Percentiles rank a stretch among this genome's conserved stretches.
Conservation (phyloP, 78 protist genomes). For the Tieghemostelium lacteum region DNA sequence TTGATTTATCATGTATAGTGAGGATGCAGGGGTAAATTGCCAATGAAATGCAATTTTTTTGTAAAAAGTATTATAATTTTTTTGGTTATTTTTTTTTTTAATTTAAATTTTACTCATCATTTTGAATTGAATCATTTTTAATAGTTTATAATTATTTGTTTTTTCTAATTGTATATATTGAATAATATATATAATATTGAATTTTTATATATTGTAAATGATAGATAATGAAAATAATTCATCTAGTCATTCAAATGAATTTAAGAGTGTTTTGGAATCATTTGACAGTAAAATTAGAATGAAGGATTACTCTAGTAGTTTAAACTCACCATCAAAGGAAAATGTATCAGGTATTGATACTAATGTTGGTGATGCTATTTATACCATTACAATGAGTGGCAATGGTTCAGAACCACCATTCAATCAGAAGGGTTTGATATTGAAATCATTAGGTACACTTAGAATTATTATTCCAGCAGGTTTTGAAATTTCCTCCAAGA, state of each 20-base stretch:
- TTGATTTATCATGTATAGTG: too few relatives aligned
- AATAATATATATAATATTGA: too few relatives aligned
- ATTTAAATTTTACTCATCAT: background rate
- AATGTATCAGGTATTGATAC: background rate
- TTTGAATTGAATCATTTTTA: background rate
- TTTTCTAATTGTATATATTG: too few relatives aligned
- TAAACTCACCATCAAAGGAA: background rate
- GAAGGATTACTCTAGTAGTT: background rate
- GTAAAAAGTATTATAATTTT: background rate
- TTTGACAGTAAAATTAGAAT: background rate
- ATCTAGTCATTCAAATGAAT: background rate
- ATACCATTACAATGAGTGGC: slow-evolving; percentile 49
- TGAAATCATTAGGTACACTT: slow-evolving; percentile 15
- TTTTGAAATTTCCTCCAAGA: slow-evolving; percentile 1
- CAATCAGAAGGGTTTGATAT: slow-evolving; percentile 32
- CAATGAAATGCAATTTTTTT: too few relatives aligned
- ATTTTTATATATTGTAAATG: background rate
- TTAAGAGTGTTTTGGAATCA: background rate
- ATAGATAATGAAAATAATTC: background rate
- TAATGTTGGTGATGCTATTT: background rate
- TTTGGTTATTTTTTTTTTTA: too few relatives aligned
- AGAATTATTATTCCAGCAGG: slow-evolving; percentile 65
- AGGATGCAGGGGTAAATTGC: too few relatives aligned
- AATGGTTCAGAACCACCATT: slow-evolving; percentile 72
- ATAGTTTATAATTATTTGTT: too few relatives aligned